A percentile compares a stretch with the other conserved stretches of the same genome.
phyloP scores from a whole-genome alignment of 2,329 filamentous ascomycete genomes.

The Epichloe coenophiala region DNA sequence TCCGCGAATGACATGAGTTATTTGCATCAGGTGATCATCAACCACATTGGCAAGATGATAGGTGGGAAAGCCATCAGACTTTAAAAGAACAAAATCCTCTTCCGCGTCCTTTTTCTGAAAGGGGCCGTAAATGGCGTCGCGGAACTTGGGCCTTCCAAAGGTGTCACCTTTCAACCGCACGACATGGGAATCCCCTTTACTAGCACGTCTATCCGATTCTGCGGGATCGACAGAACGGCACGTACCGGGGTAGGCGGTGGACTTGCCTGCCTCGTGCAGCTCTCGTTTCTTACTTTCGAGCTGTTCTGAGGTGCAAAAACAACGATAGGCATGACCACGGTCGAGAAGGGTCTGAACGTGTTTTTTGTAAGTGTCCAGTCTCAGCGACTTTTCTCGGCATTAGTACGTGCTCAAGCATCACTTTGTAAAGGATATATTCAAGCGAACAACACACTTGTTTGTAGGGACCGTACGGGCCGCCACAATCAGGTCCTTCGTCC shows the following conservation, averaged over 20 bases:
- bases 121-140: conserved; percentile 67
- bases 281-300: conserved; percentile 53
- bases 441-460: conserved; percentile 45
- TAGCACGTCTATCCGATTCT: conserved; percentile 59
- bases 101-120: conserved; percentile 41
- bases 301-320: conserved; percentile 71
- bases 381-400: conserved; percentile 54
- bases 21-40: conserved; percentile 88
- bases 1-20: conserved; percentile 89
- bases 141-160: conserved; percentile 45
- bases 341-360: conserved; percentile 58
- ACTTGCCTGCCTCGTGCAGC: conserved; percentile 37
- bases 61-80: conserved; percentile 83
- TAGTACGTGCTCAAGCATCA: not conserved
- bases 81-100: conserved; percentile 82
- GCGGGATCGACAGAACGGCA: conserved; percentile 54
- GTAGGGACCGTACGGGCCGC: conserved; percentile 75
- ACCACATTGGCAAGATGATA: conserved; percentile 97
- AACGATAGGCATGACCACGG: conserved; percentile 70
- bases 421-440: not conserved
- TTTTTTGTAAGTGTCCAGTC: conserved; percentile 56
- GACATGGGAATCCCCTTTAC: conserved; percentile 56
- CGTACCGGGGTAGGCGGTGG: conserved; percentile 42
- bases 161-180: conserved; percentile 57
- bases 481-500: conserved; percentile 85